A percentile compares a stretch with the other conserved stretches of the same genome.
These are phyloP conservation scores for Stellera chamaejasme DNA, from an alignment of 345 rosid species.

Conservation along the genomic window DNA sequence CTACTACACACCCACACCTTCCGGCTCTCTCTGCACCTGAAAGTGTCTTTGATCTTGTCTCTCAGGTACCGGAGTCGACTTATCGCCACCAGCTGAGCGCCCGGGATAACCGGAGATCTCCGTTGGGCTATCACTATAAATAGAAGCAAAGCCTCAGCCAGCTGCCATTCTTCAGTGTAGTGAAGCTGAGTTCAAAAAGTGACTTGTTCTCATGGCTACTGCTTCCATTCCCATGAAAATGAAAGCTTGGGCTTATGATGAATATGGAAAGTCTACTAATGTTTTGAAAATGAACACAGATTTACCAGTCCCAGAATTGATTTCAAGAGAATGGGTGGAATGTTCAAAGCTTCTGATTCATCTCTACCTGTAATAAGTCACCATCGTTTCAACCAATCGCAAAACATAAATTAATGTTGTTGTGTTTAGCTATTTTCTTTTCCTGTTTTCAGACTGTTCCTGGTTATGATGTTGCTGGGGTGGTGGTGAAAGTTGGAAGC, in stretches of 20 bases:
- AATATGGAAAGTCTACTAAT: conserved; percentile 56
- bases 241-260: conserved; percentile 78
- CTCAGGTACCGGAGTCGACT: too few relatives aligned
- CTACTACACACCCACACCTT: too few relatives aligned
- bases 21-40: too few relatives aligned
- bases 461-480: conserved; percentile 87
- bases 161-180: too few relatives aligned
- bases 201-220: conserved; percentile 12
- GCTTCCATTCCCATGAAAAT: conserved; percentile 42
- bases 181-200: too few relatives aligned
- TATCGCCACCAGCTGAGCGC: too few relatives aligned
- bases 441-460: conserved; percentile 55
- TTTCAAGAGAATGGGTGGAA: conserved; percentile 66
- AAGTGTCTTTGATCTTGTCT: too few relatives aligned
- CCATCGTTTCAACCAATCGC: background rate
- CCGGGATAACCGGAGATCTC: too few relatives aligned
- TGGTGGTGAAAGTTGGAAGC: conserved; percentile 72
- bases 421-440: background rate
- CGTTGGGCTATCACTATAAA: too few relatives aligned
- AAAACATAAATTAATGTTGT: background rate
- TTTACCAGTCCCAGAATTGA: conserved; percentile 73
- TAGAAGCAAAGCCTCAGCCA: too few relatives aligned
- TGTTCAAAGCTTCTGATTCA: conserved; percentile 79
- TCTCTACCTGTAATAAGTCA: conserved; percentile 67
- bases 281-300: conserved; percentile 59